A percentile compares a stretch with the other conserved stretches of the same genome.
Conservation (phyloP, 78 protist species). For the Dictyostelium firmibasis region DNA sequence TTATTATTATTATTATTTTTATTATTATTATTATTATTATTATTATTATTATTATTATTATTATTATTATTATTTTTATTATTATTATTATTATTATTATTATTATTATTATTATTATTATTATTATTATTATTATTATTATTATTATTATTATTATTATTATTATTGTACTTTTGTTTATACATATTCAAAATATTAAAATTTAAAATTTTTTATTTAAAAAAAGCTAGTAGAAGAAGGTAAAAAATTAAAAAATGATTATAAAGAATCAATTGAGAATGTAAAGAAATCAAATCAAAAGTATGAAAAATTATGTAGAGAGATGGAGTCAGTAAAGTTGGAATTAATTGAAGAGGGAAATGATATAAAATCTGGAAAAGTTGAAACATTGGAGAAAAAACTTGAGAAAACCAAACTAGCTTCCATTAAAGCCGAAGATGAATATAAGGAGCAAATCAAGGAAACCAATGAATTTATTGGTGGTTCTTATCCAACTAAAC, state of each 20-base stretch:
- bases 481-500: slow-evolving; percentile 12
- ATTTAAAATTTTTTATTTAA: neutral
- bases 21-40: too few relatives aligned
- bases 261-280: slow-evolving; percentile 30
- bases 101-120: too few relatives aligned
- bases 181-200: too few relatives aligned
- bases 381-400: slow-evolving; percentile 29
- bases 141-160: too few relatives aligned
- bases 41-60: too few relatives aligned
- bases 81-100: too few relatives aligned
- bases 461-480: slow-evolving; percentile 36
- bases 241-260: slow-evolving; percentile 44
- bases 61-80: too few relatives aligned
- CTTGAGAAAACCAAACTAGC: slow-evolving; percentile 26
- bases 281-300: slow-evolving; percentile 26
- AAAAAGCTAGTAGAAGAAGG: slow-evolving; percentile 48
- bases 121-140: too few relatives aligned
- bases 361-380: slow-evolving; percentile 12
- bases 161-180: too few relatives aligned
- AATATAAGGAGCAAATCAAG: slow-evolving; percentile 49
- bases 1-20: too few relatives aligned
- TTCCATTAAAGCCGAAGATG: slow-evolving; percentile 51
- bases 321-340: slow-evolving; percentile 39
- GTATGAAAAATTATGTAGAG: slow-evolving; percentile 70
- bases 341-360: slow-evolving; percentile 36